Evolutionary conservation across 1,284 basidiomycete genomes (phyloP).

Genomic region (Cutaneotrichosporon sp.): DNA sequence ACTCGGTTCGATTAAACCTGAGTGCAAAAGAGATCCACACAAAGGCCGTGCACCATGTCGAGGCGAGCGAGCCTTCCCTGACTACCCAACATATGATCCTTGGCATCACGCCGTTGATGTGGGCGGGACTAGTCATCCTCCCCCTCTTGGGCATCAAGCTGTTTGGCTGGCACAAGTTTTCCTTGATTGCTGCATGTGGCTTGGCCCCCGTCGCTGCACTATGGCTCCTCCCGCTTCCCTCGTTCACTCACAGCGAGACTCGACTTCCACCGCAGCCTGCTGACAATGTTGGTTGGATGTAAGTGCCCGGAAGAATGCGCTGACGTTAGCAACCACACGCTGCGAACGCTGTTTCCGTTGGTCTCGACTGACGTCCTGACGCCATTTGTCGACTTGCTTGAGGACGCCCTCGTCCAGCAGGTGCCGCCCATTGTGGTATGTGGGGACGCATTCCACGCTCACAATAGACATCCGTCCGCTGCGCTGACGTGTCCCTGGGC

Average conservation of each 20-base stretch:
- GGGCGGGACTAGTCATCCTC: background rate
- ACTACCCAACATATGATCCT: background rate
- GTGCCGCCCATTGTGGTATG: conserved; percentile 45
- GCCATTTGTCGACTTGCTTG: conserved; percentile 53
- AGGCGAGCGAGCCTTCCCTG: background rate
- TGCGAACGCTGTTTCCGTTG: conserved; percentile 50
- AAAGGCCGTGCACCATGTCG: background rate
- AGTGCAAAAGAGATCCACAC: background rate
- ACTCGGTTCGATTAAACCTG: background rate
- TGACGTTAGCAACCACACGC: conserved; percentile 43
- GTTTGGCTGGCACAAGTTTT: conserved; percentile 6
- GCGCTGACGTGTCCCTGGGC: conserved; percentile 46
- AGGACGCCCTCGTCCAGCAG: conserved; percentile 51
- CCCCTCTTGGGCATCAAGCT: conserved; percentile 7
- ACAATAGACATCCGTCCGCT: conserved; percentile 47
- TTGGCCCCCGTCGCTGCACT: conserved; percentile 9
- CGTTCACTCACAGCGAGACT: background rate
- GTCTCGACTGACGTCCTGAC: conserved; percentile 52
- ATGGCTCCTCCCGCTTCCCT: conserved; percentile 13
- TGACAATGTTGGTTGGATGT: conserved; percentile 25
- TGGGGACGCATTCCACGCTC: background rate
- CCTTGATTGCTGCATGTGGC: conserved; percentile 4
- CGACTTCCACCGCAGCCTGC: conserved; percentile 14
- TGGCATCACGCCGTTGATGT: conserved; percentile 1
- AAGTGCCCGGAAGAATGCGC: background rate